Evolutionary conservation across 768 basidiomycete species (phyloP).

Genomic region (Suillus spraguei): DNA sequence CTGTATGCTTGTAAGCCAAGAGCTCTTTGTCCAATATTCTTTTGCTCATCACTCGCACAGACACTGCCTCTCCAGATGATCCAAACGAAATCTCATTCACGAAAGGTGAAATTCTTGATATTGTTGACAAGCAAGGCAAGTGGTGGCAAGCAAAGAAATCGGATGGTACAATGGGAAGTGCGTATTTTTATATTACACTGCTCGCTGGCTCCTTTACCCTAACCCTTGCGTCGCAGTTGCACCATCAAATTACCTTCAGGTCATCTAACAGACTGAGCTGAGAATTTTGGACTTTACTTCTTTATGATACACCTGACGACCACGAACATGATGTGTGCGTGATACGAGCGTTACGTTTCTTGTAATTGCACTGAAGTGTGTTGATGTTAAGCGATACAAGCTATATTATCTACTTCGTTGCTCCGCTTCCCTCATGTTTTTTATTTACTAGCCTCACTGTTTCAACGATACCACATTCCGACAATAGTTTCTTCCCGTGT

Average conservation of each 20-base stretch:
- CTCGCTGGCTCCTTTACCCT: constrained; percentile 16
- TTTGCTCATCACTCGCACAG: constrained; percentile 46
- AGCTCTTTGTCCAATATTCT: constrained; percentile 15
- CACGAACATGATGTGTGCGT: constrained; percentile 28
- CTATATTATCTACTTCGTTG: constrained; percentile 33
- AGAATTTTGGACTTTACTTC: constrained; percentile 12
- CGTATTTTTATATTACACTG: constrained; percentile 34
- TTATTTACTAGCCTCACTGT: constrained; percentile 21
- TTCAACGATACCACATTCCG: constrained; percentile 33
- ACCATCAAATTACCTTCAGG: constrained; percentile 84
- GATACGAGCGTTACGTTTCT: constrained; percentile 35
- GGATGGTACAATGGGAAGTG: constrained; percentile 79
- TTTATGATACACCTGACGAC: constrained; percentile 25
- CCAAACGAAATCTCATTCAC: constrained; percentile 94
- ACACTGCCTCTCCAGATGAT: constrained; percentile 92
- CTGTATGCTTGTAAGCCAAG: constrained; percentile 79
- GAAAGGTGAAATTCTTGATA: constrained; percentile 92
- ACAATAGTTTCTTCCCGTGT: constrained; percentile 16
- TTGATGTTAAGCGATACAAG: constrained; percentile 27
- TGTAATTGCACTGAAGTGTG: constrained; percentile 28
- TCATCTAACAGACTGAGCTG: constrained; percentile 51
- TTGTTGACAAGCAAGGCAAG: constrained; percentile 90
- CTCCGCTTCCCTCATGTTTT: constrained; percentile 19
- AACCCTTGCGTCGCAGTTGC: constrained; percentile 51
- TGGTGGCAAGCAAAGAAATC: constrained; percentile 90